Evolutionary conservation across 2,329 filamentous ascomycete genomes (phyloP).

Genomic region (Cercospora sp.): DNA sequence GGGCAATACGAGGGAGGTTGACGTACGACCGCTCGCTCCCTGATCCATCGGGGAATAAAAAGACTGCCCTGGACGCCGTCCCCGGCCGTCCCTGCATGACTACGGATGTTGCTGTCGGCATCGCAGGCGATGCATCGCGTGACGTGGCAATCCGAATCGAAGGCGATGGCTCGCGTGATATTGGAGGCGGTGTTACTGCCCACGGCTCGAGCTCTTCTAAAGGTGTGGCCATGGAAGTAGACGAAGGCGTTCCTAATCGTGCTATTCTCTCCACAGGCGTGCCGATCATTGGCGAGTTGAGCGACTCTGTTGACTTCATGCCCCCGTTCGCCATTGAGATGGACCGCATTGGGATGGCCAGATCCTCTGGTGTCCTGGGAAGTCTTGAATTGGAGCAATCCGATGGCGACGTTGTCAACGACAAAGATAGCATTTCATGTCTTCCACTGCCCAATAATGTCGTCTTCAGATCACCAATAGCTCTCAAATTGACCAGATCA

Average conservation of each 20-base stretch:
- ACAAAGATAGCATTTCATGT: neutral
- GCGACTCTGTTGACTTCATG: neutral
- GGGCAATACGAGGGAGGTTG: slow-evolving; percentile 9
- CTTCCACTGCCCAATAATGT: slow-evolving; percentile 1
- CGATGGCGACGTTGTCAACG: neutral
- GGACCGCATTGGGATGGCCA: neutral
- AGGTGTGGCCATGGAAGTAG: slow-evolving; percentile 8
- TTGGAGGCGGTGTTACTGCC: neutral
- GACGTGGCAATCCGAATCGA: neutral
- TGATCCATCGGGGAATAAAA: slow-evolving; percentile 13
- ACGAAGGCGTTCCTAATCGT: slow-evolving; percentile 1
- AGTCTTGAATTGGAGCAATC: neutral
- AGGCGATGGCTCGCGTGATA: neutral
- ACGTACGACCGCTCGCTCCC: slow-evolving; percentile 7
- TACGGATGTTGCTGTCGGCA: slow-evolving; percentile 3
- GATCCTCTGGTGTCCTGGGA: neutral
- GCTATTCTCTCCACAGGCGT: neutral
- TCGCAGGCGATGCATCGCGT: neutral
- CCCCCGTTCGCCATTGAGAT: neutral
- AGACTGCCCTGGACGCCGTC: neutral
- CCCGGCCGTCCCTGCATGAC: slow-evolving; percentile 11
- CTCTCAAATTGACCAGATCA: slow-evolving; percentile 11
- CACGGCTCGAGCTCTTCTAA: slow-evolving; percentile 8
- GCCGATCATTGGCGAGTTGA: neutral
- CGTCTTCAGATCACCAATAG: slow-evolving; percentile 12